Base-by-base conservation (phyloP, 345 rosid genomes). In the Alliaria petiolata region DNA sequence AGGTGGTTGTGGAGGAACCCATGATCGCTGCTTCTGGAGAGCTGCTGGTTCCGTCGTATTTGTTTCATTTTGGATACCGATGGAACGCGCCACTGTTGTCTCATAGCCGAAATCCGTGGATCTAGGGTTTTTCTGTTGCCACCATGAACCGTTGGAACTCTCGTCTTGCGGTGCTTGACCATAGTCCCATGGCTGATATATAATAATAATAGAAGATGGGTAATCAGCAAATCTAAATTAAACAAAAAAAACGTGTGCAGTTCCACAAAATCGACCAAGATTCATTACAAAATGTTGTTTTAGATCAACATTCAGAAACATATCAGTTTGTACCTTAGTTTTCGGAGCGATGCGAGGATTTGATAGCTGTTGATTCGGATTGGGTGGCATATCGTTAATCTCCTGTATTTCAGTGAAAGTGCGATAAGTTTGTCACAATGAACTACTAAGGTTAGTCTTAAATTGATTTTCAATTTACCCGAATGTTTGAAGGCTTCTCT, bases 1-100 rank as follows among this genome's bases (percentile, higher is more conserved):
- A 10, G 97, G 99, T 46, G 96, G 89, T 76, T 81, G 96, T 25
- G 99, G 99, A 35, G 97, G 99, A 70, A 89, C 96, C 97, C 97
- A 95, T 30, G 86, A 34, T 15, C 89, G 87, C 75, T 77, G 89
- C 46, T 58, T 68, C 31, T 62, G 79, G 43, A 75, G 3, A 55
- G 67, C 61, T 69, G 82, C 78, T 53, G 70, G 87, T 62, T 79
- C 91, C 51, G 38, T 69, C 71, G 80, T 77, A 14, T 16, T 69
- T 14, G 76, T 77, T 71, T 54, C 83, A 15, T 65, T 76, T 56
- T 80, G 83, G 58, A 69, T 75, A 62, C 17, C 62, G 56, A 80
- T 14, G 67, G 51, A 58, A 61, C 82, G 75, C 3, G 28, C 63
- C 72, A 70, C 44, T 45, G 79, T 86, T 45, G 86, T 86, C 50